Percentiles rank a stretch among this genome's conserved stretches.
phyloP scores from a whole-genome alignment of 2,329 filamentous ascomycete genomes.

The Aspergillus pseudonomiae region DNA sequence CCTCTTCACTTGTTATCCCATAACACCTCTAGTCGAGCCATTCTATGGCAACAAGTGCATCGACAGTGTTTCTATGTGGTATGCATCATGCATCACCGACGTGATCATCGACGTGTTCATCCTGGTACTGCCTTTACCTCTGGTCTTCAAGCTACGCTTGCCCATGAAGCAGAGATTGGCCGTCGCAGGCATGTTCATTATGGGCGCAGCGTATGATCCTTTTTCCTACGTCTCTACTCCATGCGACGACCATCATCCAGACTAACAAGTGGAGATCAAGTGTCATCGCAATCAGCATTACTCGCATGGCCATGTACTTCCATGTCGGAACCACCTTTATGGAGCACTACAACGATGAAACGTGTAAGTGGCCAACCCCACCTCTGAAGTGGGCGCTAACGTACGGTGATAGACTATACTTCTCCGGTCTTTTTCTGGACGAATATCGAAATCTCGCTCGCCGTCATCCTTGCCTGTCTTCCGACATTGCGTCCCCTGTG shows the following conservation, averaged over 20 bases:
- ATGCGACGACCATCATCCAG: background rate
- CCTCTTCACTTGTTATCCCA: constrained; percentile 7
- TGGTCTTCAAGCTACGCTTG: background rate
- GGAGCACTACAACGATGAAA: background rate
- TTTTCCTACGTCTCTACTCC: background rate
- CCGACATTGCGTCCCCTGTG: background rate
- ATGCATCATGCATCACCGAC: background rate
- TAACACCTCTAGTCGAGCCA: constrained; percentile 6
- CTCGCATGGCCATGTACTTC: background rate
- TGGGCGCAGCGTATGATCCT: background rate
- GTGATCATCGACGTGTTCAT: background rate
- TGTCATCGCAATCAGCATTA: background rate
- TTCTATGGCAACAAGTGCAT: constrained; percentile 10
- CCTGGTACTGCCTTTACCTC: background rate
- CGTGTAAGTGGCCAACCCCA: background rate
- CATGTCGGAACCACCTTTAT: background rate
- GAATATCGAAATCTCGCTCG: constrained; percentile 5
- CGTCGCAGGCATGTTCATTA: background rate
- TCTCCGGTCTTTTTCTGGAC: constrained; percentile 4
- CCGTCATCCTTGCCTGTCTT: constrained; percentile 1
- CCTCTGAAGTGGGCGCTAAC: background rate
- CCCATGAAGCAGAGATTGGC: background rate
- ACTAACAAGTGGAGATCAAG: background rate
- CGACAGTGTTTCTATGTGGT: background rate
- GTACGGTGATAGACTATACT: background rate